A percentile compares a stretch with the other conserved stretches of the same genome.
Conservation (phyloP, 495 filamentous ascomycete genomes). For the Hypoxylon fuscum region DNA sequence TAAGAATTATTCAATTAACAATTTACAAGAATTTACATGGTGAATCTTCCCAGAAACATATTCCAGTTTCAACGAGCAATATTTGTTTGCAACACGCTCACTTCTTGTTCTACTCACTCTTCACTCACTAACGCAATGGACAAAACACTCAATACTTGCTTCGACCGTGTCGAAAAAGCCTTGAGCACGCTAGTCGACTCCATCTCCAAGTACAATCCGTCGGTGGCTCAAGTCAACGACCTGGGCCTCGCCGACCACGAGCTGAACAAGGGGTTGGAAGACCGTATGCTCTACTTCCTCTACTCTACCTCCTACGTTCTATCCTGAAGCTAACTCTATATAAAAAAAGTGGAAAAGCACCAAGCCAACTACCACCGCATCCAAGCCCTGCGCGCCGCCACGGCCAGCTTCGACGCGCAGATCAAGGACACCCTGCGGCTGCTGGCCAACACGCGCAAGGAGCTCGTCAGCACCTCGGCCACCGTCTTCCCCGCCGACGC, state of each 20-base stretch:
- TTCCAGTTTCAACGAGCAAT: too few relatives aligned
- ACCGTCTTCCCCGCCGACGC: conserved; percentile 57
- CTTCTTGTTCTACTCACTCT: too few relatives aligned
- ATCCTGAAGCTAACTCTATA: background rate
- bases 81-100: too few relatives aligned
- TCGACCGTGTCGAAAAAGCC: conserved; percentile 74
- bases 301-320: background rate
- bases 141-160: conserved; percentile 63
- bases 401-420: conserved; percentile 66
- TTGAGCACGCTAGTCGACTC: conserved; percentile 74
- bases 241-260: conserved; percentile 74
- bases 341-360: conserved; percentile 67
- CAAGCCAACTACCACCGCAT: conserved; percentile 74
- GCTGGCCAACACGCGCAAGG: conserved; percentile 72
- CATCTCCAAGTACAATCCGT: conserved; percentile 80
- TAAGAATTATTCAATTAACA: too few relatives aligned
- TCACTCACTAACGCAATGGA: conserved; percentile 59
- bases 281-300: conserved; percentile 55
- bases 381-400: conserved; percentile 66
- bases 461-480: conserved; percentile 66
- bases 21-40: too few relatives aligned
- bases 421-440: conserved; percentile 67
- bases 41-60: too few relatives aligned
- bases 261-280: conserved; percentile 66
- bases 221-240: conserved; percentile 66